These are phyloP conservation scores for Nadsonia commutata DNA, from an alignment of 1,139 yeast genomes.

Conservation along the genomic window DNA sequence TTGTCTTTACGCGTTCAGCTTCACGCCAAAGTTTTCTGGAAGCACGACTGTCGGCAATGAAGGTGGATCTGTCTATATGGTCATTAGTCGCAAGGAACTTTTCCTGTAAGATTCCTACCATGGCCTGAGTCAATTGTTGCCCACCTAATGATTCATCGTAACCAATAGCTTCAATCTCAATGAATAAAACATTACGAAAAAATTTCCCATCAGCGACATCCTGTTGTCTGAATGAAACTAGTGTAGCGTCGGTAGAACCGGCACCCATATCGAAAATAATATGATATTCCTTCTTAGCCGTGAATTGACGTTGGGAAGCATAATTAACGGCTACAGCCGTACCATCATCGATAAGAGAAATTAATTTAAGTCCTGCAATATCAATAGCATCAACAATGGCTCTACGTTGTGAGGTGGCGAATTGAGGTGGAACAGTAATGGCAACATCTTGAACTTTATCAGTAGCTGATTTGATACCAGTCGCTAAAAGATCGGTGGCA, in stretches of 20 bases:
- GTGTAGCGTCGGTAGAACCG: conserved; percentile 75
- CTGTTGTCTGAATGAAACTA: conserved; percentile 45
- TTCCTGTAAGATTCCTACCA: conserved; percentile 44
- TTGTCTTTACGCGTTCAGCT: conserved; percentile 75
- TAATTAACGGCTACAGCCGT: conserved; percentile 78
- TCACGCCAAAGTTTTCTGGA: conserved; percentile 59
- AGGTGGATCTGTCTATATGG: conserved; percentile 13
- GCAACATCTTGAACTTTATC: conserved; percentile 48
- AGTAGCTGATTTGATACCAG: conserved; percentile 15
- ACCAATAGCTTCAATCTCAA: conserved; percentile 63
- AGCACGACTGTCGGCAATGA: conserved; percentile 40
- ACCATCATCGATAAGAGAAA: conserved; percentile 76
- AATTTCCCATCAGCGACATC: conserved; percentile 19
- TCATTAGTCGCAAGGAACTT: conserved; percentile 34
- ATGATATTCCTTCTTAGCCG: conserved; percentile 40
- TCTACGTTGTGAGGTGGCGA: conserved; percentile 46
- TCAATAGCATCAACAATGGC: conserved; percentile 63
- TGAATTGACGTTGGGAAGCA: conserved; percentile 32
- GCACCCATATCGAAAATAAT: conserved; percentile 86
- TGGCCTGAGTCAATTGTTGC: conserved; percentile 46
- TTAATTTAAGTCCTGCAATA: conserved; percentile 51
- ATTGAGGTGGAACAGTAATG: conserved; percentile 65
- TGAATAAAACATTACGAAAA: conserved; percentile 22
- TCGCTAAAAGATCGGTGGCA: conserved; percentile 39
- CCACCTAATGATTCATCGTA: conserved; percentile 62